A percentile compares a stretch with the other conserved stretches of the same genome.
Conservation (phyloP, 805 yeast genomes). For the Teunomyces atbi region DNA sequence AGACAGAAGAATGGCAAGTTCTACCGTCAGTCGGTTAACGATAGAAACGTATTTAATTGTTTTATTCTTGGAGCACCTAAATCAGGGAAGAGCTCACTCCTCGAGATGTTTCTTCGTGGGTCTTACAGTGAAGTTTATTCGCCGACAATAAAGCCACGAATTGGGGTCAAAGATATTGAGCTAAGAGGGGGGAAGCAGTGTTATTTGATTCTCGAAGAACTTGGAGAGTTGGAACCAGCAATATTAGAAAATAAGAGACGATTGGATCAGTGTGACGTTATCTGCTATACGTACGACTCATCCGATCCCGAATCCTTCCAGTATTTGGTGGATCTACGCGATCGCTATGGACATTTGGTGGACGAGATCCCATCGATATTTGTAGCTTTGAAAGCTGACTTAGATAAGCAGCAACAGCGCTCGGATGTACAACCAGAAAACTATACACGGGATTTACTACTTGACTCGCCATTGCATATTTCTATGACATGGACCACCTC, state of each 20-base stretch:
- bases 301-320: conserved; percentile 95
- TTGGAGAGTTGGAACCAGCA: conserved; percentile 84
- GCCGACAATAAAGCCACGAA: conserved; percentile 77
- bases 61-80: conserved; percentile 81
- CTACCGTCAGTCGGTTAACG: conserved; percentile 68
- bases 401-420: conserved; percentile 93
- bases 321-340: conserved; percentile 68
- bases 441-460: conserved; percentile 60
- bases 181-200: conserved; percentile 94
- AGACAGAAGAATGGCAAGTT: conserved; percentile 62
- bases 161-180: conserved; percentile 91
- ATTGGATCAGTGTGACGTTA: conserved; percentile 83
- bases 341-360: conserved; percentile 55
- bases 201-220: conserved; percentile 84
- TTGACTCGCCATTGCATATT: conserved; percentile 86
- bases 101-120: conserved; percentile 79
- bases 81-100: conserved; percentile 82
- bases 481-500: conserved; percentile 90
- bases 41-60: conserved; percentile 90
- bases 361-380: conserved; percentile 74
- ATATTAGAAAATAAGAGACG: conserved; percentile 67
- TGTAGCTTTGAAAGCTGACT: conserved; percentile 92
- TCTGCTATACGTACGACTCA: conserved; percentile 89
- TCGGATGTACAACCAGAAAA: conserved; percentile 84
- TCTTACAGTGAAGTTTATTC: conserved; percentile 67